These are phyloP conservation scores for Trichoderma asperelloides DNA, from an alignment of 495 filamentous ascomycete genomes.

Conservation along the genomic window DNA sequence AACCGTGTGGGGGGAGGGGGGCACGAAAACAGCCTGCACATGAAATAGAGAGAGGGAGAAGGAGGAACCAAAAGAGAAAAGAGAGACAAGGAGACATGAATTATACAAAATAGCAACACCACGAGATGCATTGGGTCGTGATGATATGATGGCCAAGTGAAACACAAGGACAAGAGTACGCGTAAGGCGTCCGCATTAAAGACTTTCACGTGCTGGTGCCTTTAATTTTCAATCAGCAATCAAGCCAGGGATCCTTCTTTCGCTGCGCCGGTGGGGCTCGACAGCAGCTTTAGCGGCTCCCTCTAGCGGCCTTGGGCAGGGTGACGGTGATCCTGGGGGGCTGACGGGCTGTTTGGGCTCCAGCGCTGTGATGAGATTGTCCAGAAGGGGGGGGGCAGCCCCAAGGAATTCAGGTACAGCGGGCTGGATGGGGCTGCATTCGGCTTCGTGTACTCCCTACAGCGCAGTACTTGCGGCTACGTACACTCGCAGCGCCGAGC, in stretches of 20 bases:
- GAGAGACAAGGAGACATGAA: too few species aligned
- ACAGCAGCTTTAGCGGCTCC: neutral
- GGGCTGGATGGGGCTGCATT: neutral
- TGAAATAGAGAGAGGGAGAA: too few species aligned
- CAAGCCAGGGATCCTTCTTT: neutral
- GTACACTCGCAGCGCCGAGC: neutral
- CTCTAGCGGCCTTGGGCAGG: constrained; percentile 4
- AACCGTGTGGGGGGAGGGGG: too few species aligned
- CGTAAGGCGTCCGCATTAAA: neutral
- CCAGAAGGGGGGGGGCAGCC: neutral
- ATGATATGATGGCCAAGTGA: too few species aligned
- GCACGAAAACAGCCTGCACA: too few species aligned
- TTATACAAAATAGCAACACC: too few species aligned
- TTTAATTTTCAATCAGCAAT: neutral
- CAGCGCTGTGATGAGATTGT: neutral
- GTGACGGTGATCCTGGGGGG: neutral
- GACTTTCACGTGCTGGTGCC: neutral
- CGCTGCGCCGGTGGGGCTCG: neutral
- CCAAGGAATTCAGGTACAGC: neutral
- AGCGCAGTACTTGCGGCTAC: neutral
- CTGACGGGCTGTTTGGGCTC: neutral
- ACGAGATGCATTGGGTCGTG: too few species aligned
- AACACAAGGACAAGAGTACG: too few species aligned
- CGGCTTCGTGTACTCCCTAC: neutral
- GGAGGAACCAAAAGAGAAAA: too few species aligned